Evolutionary conservation across 1,284 basidiomycete genomes (phyloP).

Genomic region (Fomitopsis betulina): DNA sequence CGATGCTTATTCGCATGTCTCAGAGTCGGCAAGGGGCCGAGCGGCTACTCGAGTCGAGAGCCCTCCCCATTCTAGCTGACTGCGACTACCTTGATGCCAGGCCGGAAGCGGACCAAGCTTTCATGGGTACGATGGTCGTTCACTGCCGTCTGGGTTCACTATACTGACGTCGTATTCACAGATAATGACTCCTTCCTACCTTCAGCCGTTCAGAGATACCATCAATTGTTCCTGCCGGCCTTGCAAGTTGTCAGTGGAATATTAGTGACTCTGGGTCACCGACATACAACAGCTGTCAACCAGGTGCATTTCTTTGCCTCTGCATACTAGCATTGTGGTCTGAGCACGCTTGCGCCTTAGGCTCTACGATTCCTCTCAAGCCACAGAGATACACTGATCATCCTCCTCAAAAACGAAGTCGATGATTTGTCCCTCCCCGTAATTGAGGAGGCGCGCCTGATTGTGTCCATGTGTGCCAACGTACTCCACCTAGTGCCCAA

Average conservation of each 20-base stretch:
- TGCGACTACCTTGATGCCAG: conserved; percentile 86
- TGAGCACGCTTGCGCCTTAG: conserved; percentile 29
- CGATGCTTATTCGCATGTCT: conserved; percentile 81
- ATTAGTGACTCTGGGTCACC: conserved; percentile 61
- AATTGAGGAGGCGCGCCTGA: conserved; percentile 73
- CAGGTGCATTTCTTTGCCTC: conserved; percentile 43
- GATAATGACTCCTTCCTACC: conserved; percentile 86
- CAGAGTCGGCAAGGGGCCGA: conserved; percentile 83
- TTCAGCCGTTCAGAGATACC: conserved; percentile 82
- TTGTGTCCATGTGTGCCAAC: conserved; percentile 65
- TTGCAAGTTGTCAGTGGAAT: conserved; percentile 76
- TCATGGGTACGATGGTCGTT: conserved; percentile 56
- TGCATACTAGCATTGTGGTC: background rate
- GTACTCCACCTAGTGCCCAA: conserved; percentile 69
- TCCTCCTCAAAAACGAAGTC: conserved; percentile 71
- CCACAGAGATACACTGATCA: conserved; percentile 78
- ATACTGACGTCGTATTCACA: conserved; percentile 24
- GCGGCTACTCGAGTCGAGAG: conserved; percentile 74
- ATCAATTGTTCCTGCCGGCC: conserved; percentile 83
- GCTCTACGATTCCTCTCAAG: conserved; percentile 72
- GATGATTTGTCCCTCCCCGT: conserved; percentile 60
- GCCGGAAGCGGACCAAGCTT: conserved; percentile 77
- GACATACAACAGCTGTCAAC: conserved; percentile 59
- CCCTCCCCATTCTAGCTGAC: conserved; percentile 77
- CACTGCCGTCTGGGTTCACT: background rate